A percentile compares a stretch with the other conserved stretches of the same genome.
Conservation (phyloP, 768 basidiomycete genomes). For the Terana coerulea region DNA sequence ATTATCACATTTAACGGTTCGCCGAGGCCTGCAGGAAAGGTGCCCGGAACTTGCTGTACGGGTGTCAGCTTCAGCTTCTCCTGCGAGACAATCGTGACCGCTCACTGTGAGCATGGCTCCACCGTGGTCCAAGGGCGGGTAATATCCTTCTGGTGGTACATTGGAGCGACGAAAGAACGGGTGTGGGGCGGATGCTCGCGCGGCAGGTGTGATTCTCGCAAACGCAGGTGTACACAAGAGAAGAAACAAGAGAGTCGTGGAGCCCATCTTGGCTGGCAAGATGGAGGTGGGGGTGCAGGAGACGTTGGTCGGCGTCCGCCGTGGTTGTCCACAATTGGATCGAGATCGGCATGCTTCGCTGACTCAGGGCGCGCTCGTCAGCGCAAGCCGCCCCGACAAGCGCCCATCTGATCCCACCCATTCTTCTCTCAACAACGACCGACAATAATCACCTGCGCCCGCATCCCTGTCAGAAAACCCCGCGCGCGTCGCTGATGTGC, state of each 20-base stretch:
- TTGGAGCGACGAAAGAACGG: conserved; percentile 23
- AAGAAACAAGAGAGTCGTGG: conserved; percentile 25
- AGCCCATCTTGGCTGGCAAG: conserved; percentile 27
- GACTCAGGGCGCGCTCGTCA: neutral
- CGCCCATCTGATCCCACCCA: no score
- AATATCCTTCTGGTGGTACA: conserved; percentile 55
- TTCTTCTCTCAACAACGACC: no score
- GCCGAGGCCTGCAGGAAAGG: conserved; percentile 69
- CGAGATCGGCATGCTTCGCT: neutral
- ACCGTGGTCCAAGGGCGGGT: conserved; percentile 49
- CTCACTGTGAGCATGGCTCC: conserved; percentile 74
- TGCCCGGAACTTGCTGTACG: conserved; percentile 46
- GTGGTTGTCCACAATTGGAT: neutral
- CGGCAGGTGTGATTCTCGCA: conserved; percentile 9
- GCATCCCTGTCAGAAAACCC: no score
- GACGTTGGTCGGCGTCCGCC: conserved; percentile 6
- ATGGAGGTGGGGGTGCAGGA: conserved; percentile 7
- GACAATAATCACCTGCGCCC: no score
- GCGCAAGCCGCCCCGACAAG: neutral
- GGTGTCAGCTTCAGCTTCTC: conserved; percentile 3
- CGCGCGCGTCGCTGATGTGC: no score
- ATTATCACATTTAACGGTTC: conserved; percentile 87
- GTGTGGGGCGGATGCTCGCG: conserved; percentile 14
- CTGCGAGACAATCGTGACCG: neutral
- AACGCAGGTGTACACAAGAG: conserved; percentile 29